phyloP scores from a whole-genome alignment of 192 early-diverging fungal species.

The Backusella liffmaniae region DNA sequence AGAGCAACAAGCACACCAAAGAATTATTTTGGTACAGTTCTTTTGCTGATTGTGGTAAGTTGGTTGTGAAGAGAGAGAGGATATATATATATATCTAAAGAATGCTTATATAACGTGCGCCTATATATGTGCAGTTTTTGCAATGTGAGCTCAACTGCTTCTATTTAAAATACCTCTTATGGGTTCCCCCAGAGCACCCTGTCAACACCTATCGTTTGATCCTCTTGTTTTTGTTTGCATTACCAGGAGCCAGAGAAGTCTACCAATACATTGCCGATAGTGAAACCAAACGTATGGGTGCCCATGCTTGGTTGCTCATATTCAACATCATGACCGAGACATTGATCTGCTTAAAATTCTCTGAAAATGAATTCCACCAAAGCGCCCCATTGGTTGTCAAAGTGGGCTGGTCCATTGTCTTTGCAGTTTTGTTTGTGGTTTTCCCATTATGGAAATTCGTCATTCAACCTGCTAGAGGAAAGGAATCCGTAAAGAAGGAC shows the following conservation, averaged over 20 bases:
- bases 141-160: constrained; percentile 91
- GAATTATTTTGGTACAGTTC: constrained; percentile 80
- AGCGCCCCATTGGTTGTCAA: constrained; percentile 71
- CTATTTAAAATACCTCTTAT: constrained; percentile 91
- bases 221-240: constrained; percentile 80
- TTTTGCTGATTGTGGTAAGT: constrained; percentile 68
- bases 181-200: constrained; percentile 86
- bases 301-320: constrained; percentile 90
- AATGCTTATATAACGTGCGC: neutral
- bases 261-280: constrained; percentile 87
- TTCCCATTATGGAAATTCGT: constrained; percentile 82
- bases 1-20: constrained; percentile 84
- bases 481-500: neutral
- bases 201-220: constrained; percentile 77
- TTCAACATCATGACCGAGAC: constrained; percentile 88
- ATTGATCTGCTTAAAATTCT: constrained; percentile 90
- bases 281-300: constrained; percentile 86
- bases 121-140: constrained; percentile 51
- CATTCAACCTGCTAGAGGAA: constrained; percentile 4
- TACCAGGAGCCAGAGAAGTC: constrained; percentile 85
- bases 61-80: neutral
- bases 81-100: neutral
- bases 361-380: constrained; percentile 79
- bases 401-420: constrained; percentile 68
- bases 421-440: constrained; percentile 53